A percentile compares a stretch with the other conserved stretches of the same genome.
These are phyloP conservation scores for Colletotrichum graminicola DNA, from an alignment of 2,329 filamentous ascomycete species.

Conservation along the genomic window DNA sequence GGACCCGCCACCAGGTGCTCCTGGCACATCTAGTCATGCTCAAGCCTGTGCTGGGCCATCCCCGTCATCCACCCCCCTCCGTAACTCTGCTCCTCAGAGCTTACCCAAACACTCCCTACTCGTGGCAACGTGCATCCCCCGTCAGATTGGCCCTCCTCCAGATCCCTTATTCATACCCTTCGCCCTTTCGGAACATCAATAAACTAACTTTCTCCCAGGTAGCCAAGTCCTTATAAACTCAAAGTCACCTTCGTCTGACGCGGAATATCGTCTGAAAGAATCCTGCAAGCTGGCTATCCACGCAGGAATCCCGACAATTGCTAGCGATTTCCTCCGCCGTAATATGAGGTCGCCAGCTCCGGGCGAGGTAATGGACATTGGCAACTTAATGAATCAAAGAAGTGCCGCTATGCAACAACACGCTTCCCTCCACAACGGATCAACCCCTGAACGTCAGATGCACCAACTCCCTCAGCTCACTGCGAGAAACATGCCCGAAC, in stretches of 20 bases:
- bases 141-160: conserved; percentile 3
- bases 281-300: conserved; percentile 36
- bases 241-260: conserved; percentile 41
- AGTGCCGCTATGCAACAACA: conserved; percentile 51
- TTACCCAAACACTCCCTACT: conserved; percentile 34
- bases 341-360: conserved; percentile 59
- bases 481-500: conserved; percentile 44
- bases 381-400: conserved; percentile 66
- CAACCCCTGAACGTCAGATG: conserved; percentile 46
- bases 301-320: conserved; percentile 32
- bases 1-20: conserved; percentile 38
- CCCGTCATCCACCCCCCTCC: conserved; percentile 22
- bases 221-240: conserved; percentile 31
- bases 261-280: conserved; percentile 27
- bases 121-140: conserved; percentile 35
- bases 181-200: conserved; percentile 13
- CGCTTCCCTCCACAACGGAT: conserved; percentile 43
- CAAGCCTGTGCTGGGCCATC: conserved; percentile 22
- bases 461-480: conserved; percentile 47
- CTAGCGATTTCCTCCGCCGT: conserved; percentile 39
- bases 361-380: conserved; percentile 65
- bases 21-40: conserved; percentile 40
- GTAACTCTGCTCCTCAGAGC: conserved; percentile 27
- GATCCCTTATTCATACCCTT: conserved; percentile 21
- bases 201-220: conserved; percentile 31